Conservation (phyloP, 2,329 filamentous ascomycete genomes). For the Penicillium occitanis region DNA sequence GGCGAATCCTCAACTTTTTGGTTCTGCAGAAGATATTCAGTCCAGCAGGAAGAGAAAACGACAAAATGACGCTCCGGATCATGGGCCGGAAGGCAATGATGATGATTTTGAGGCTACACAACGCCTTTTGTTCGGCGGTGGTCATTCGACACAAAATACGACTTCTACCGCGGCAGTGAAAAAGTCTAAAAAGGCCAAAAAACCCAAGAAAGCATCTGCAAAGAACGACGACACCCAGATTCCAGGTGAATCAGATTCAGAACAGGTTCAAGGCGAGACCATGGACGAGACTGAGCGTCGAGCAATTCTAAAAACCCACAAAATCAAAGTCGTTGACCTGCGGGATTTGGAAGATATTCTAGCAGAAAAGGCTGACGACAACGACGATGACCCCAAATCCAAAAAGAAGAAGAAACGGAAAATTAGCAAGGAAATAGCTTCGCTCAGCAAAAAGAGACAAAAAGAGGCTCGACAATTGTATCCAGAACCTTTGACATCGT, state of each 20-base stretch:
- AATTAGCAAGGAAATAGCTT: conserved; percentile 57
- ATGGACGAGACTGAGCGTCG: conserved; percentile 71
- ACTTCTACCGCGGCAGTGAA: not conserved
- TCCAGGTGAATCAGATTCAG: conserved; percentile 27
- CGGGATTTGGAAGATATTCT: conserved; percentile 49
- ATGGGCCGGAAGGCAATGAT: conserved; percentile 25
- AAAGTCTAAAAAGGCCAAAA: conserved; percentile 24
- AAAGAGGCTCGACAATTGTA: conserved; percentile 61
- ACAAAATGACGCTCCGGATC: conserved; percentile 26
- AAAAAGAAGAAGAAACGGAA: conserved; percentile 49
- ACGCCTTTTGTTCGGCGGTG: conserved; percentile 40
- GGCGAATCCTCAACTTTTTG: conserved; percentile 40
- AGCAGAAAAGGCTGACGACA: conserved; percentile 24
- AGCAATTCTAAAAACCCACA: conserved; percentile 72
- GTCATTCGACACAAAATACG: conserved; percentile 17
- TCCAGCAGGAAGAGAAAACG: conserved; percentile 41
- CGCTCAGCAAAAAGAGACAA: conserved; percentile 49
- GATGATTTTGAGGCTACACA: conserved; percentile 29
- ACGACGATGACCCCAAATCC: conserved; percentile 26
- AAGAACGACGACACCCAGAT: not conserved
- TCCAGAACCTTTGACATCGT: conserved; percentile 76
- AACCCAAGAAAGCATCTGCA: conserved; percentile 20
- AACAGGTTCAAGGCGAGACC: conserved; percentile 23
- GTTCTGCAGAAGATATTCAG: conserved; percentile 30
- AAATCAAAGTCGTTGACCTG: conserved; percentile 80